Evolutionary conservation across 2,329 filamentous ascomycete species (phyloP), one percentile per base, ranked within the genome.

Genomic region (Chaetomiaceae sp.): DNA sequence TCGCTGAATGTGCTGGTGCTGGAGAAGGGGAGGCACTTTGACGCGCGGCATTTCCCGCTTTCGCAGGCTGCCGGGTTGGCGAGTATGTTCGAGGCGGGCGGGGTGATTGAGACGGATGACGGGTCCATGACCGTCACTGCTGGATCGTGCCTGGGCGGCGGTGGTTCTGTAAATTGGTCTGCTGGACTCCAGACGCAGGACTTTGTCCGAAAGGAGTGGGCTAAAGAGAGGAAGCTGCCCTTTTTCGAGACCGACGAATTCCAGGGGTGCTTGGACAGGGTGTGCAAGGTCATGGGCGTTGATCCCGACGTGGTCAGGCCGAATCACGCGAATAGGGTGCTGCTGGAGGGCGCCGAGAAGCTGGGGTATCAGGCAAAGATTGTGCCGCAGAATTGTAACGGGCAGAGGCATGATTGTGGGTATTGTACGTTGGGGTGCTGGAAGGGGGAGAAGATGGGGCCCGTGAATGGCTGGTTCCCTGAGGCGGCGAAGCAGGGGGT

Each of bases 91-190:
- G 87, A 91, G 62, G 83, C 82, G 56, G 80, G 80, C 20, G 87
- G 87, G 7, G 68, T 81, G 17, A 62, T 79, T 5, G 63, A 77
- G 61, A 74, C 76, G 57, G 75, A 86, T 56, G 79, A 87, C 63
- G 73, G 74, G 11, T 78, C 79, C 6, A 73, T 85, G 29, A 79
- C 72, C 15, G 69, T 92, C 12, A 67, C 88, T 3, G 81, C 87
- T 0, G 91, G 88, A 1, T 80, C 82, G 52, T 81, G 81, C 29
- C 95, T 87, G 82, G 91, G 91, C 27, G 91, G 91, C 38, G 91
- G 91, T 51, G 91, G 91, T 6, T 90, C 89, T 0, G 71, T 96
- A 62, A 96, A 96, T 69, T 96, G 91, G 91, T 87, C 78, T 63
- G 81, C 81, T 8, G 74, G 73, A 47, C 71, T 84, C 47, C 75